phyloP scores from a whole-genome alignment of 1,139 yeast genomes.

The Pneumocystis wakefieldiae region DNA sequence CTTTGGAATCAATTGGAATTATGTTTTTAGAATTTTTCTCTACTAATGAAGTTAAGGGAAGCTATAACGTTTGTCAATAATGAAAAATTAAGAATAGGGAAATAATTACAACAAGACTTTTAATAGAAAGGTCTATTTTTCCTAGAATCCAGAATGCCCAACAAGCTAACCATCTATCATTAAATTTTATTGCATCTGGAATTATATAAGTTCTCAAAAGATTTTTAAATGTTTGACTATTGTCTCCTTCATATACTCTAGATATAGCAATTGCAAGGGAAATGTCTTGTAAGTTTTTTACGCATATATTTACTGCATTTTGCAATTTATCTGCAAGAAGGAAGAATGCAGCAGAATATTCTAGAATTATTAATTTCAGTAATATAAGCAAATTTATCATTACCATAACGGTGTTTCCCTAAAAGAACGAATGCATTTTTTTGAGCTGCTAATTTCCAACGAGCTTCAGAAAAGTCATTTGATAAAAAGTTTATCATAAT shows the following conservation, averaged over 20 bases:
- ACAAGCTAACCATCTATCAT: constrained; percentile 71
- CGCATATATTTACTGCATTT: constrained; percentile 64
- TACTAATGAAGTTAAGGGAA: constrained; percentile 2
- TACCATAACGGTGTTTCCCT: constrained; percentile 65
- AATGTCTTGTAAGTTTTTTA: constrained; percentile 49
- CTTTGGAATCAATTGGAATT: constrained; percentile 24
- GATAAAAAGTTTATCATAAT: constrained; percentile 64
- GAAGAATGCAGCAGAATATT: constrained; percentile 84
- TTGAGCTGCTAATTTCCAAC: constrained; percentile 80
- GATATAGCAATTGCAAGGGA: constrained; percentile 70
- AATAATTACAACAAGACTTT: constrained; percentile 36
- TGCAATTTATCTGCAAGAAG: constrained; percentile 59
- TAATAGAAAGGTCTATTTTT: constrained; percentile 41
- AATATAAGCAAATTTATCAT: neutral
- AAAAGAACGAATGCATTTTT: constrained; percentile 84
- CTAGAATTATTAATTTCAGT: constrained; percentile 8
- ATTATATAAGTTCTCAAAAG: constrained; percentile 39
- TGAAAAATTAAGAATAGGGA: constrained; percentile 15
- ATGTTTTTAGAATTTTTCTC: constrained; percentile 18
- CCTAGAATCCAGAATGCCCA: constrained; percentile 64
- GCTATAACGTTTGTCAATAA: constrained; percentile 17
- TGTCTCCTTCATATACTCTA: constrained; percentile 50
- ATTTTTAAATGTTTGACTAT: constrained; percentile 35
- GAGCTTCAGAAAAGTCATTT: constrained; percentile 54
- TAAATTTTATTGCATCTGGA: constrained; percentile 43